Evolutionary conservation across 345 rosid genomes (phyloP).

Genomic region (Rhodamnia argentea): DNA sequence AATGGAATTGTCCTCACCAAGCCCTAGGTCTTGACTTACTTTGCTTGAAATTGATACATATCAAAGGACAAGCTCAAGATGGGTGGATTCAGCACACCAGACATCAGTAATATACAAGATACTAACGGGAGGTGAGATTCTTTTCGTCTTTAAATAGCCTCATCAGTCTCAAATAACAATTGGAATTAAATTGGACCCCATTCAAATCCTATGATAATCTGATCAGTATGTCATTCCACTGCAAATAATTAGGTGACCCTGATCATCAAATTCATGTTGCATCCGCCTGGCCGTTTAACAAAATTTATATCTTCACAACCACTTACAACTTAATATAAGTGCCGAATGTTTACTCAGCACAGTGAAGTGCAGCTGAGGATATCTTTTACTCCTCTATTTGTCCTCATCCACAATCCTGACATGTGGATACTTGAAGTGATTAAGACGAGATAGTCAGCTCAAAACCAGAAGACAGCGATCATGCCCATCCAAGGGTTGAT

Average conservation of each 20-base stretch:
- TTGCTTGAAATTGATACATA: neutral
- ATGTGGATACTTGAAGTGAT: neutral
- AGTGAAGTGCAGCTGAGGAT: neutral
- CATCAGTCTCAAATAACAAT: neutral
- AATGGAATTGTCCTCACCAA: neutral
- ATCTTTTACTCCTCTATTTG: neutral
- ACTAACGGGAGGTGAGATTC: neutral
- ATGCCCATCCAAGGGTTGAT: neutral
- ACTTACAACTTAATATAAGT: neutral
- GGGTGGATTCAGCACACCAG: neutral
- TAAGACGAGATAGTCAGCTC: neutral
- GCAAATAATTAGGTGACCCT: neutral
- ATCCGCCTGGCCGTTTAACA: neutral
- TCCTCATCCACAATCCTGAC: neutral
- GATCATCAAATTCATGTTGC: neutral
- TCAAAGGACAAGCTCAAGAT: neutral
- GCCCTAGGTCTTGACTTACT: neutral
- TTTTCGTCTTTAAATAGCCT: neutral
- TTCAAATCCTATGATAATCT: neutral
- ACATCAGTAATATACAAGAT: neutral
- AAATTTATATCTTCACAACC: neutral
- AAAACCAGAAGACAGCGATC: neutral
- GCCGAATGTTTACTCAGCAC: neutral
- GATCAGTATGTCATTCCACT: neutral
- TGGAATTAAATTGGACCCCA: neutral